These are phyloP conservation scores for Luzula sylvatica DNA, from an alignment of 176 grass and related monocot genomes.

Conservation along the genomic window DNA sequence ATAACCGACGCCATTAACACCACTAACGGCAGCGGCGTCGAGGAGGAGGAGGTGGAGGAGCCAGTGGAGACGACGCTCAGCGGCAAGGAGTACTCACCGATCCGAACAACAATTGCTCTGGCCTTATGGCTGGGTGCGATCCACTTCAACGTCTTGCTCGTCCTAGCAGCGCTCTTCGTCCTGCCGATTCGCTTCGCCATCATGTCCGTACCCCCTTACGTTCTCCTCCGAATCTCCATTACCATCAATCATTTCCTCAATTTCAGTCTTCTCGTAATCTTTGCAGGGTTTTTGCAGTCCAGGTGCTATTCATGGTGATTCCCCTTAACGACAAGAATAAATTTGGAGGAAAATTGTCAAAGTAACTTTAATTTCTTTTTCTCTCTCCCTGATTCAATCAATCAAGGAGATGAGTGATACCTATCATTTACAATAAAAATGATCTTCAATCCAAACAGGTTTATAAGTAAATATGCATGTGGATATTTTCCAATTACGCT, in stretches of 20 bases:
- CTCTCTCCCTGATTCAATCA: not conserved
- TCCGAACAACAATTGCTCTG: conserved; percentile 51
- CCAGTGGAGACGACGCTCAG: conserved; percentile 36
- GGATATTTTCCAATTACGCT: conserved; percentile 80
- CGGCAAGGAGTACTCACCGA: conserved; percentile 43
- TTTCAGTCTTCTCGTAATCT: not conserved
- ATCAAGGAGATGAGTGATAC: no score
- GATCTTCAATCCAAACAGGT: conserved; percentile 29
- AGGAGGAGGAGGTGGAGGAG: not conserved
- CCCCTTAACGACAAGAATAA: conserved; percentile 45
- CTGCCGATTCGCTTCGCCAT: conserved; percentile 59
- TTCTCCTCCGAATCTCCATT: not conserved
- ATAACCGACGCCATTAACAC: not conserved
- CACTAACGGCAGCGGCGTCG: conserved; percentile 3
- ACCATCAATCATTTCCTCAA: not conserved
- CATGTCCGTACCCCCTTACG: conserved; percentile 23
- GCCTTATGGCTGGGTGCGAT: conserved; percentile 82
- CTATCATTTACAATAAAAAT: not conserved
- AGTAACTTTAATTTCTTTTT: conserved; percentile 23
- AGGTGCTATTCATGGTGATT: conserved; percentile 75
- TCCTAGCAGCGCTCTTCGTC: conserved; percentile 60
- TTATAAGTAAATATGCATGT: conserved; percentile 59
- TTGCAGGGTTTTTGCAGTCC: conserved; percentile 53
- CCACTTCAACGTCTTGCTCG: conserved; percentile 70
- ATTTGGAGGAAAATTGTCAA: conserved; percentile 47